Base-by-base conservation (phyloP, 2,329 filamentous ascomycete species). In the Ceratocystis diversiconidia region DNA sequence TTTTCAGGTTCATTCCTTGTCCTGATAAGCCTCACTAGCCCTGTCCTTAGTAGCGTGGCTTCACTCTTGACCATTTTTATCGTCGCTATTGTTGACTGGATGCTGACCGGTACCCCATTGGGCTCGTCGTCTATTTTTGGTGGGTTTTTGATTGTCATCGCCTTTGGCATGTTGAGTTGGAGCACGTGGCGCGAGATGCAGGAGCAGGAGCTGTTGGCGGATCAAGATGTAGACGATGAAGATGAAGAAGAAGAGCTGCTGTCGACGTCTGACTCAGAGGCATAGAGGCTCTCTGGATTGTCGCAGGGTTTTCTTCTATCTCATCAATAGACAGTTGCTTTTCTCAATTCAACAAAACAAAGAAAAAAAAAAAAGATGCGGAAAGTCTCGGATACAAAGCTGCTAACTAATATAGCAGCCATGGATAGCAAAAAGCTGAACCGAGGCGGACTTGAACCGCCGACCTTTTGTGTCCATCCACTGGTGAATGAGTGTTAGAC, bases 41-140 rank as follows among this genome's bases (percentile, higher is more conserved):
- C 94, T 0, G 94, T 99, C 2, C 80, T 99, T 3, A 92, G 88
- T 66, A 95, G 89, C 19, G 94, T 99, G 10, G 94, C 94, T 0
- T 90, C 92, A 1, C 82, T 99, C 36, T 80, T 99, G 60, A 99
- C 94, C 25, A 99, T 99, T 70, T 97, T 99, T 79, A 84, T 97
- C 68, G 94, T 99, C 5, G 94, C 92, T 0, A 79, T 97, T 36
- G 89, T 89, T 65, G 94, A 99, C 75, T 95, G 94, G 85, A 73
- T 92, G 66, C 79, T 92, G 55, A 95, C 90, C 0, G 90, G 92
- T 62, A 81, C 87, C 70, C 84, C 88, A 0, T 79, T 96, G 22
- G 88, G 86, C 63, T 77, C 80, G 3, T 88, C 91, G 0, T 89
- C 92, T 2, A 80, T 97, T 12, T 72, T 84, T 0, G 94, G 94